Percentiles rank a stretch among this genome's conserved stretches.
phyloP scores from a whole-genome alignment of 805 yeast genomes.

The Candida khao-thaluensis region DNA sequence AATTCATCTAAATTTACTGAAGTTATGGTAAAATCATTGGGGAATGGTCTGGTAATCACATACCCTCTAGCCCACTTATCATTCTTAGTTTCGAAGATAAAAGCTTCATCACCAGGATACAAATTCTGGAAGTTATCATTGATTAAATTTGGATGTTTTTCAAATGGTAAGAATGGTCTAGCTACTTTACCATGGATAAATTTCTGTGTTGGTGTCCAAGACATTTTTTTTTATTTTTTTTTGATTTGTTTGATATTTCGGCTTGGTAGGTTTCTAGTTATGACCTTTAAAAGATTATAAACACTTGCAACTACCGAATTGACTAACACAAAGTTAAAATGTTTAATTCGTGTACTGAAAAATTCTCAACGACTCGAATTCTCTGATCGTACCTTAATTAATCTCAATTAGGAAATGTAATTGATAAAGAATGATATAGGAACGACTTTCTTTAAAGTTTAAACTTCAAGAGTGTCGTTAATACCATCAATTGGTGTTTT shows the following conservation, averaged over 20 bases:
- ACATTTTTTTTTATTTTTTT: constrained; percentile 18
- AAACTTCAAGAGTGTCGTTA: no score
- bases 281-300: no score
- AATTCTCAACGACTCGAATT: background rate
- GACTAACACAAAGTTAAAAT: no score
- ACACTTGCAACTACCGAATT: no score
- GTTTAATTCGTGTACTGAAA: background rate
- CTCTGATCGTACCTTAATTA: constrained; percentile 9
- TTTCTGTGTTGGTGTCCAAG: constrained; percentile 39
- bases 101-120: constrained; percentile 77
- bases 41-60: constrained; percentile 63
- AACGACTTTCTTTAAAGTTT: background rate
- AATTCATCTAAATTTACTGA: constrained; percentile 60
- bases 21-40: constrained; percentile 64
- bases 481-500: no score
- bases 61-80: constrained; percentile 82
- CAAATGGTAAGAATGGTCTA: constrained; percentile 42
- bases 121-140: constrained; percentile 48
- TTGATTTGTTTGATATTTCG: constrained; percentile 1
- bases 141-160: constrained; percentile 38
- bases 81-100: constrained; percentile 61
- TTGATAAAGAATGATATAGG: background rate
- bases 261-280: no score
- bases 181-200: constrained; percentile 38
- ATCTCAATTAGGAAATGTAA: constrained; percentile 14